Base-by-base conservation (phyloP, 306 rosid species). In the Quercus engelmannii region DNA sequence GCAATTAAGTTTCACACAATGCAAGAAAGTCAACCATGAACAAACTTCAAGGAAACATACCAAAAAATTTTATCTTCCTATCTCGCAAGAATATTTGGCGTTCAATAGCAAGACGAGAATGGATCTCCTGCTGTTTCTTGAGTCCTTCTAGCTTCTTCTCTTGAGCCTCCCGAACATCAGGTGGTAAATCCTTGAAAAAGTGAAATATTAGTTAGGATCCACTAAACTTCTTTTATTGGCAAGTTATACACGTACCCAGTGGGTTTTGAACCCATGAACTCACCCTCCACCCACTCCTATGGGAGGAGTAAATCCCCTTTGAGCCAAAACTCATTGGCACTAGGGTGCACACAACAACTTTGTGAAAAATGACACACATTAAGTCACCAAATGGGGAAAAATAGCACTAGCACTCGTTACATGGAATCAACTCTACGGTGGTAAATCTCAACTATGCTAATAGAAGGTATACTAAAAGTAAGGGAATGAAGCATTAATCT, bases 71-170 rank as follows among this genome's bases (percentile, higher is more conserved):
- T 33, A 95, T 93, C 93, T 93, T 95, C 59, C 91, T 85, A 70
- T 90, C 93, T 21, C 98, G 94, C 54, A 93, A 73, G 75, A 95
- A 95, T 19, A 93, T 87, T 81, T 93, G 82, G 65, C 97, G 98
- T 74, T 95, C 99, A 4, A 87, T 90, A 2, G 98, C 97, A 12
- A 95, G 89, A 52, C 92, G 98, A 31, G 87, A 80, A 61, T 95
- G 99, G 85, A 93, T 84, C 82, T 95, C 99, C 76, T 93, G 99
- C 88, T 95, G 99, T 79, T 89, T 91, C 89, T 86, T 90, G 74
- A 95, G 90, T 15, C 81, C 96, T 71, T 88, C 94, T 65, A 95
- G 63, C 89, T 95, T 95, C 83, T 89, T 86, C 55, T 89, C 88
- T 80, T 95, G 99, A 13, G 88, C 99, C 33, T 86, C 91, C 83